Base-by-base conservation (phyloP, 805 yeast genomes). In the Yueomyces sp. region DNA sequence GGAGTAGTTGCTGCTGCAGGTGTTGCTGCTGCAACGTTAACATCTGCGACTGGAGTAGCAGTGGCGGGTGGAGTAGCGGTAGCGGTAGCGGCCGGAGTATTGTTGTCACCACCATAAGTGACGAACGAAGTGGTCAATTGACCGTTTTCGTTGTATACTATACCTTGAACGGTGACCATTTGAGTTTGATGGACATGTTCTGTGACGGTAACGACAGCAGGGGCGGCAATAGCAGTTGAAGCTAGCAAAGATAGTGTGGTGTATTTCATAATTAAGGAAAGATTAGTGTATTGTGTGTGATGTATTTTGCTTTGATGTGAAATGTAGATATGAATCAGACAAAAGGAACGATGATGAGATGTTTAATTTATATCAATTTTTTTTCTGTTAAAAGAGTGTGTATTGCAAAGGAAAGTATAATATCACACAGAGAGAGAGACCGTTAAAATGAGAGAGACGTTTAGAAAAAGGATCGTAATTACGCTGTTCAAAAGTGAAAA, bases 151-250 rank as follows among this genome's bases (percentile, higher is more conserved):
- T 52, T 51, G 47, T 48, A 52, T 4, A 59, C 52, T 7, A 46
- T 31, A 43, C 58, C 62, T 45, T 53, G 48, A 31, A 59, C 63
- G 11, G 52, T 49, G n/a, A 52, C 59, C 5, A 55, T 52, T 30
- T 50, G 54, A 19, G 49, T 46, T 27, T 49, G 41, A 39, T 56
- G 60, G 27, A 49, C 58, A 41, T 55, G 60, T 43, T 59, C 48
- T 2, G 63, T 58, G 46, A 56, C 54, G 3, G 61, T 57, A 39
- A 57, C 58, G 8, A 42, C 54, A 28, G 57, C 59, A 37, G 60
- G 52, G 34, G 51, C 55, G 36, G 57, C 51, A n/a, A 48, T 44
- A 29, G 49, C 54, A 37, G 49, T 48, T 7, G 53, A 28, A 8
- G 52, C 41, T n/a, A 34, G n/a, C n/a, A 34, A 34, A n/a, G 41